Evolutionary conservation across 371 early-diverging fungal genomes (phyloP).

Genomic region (Mortierella sp.): DNA sequence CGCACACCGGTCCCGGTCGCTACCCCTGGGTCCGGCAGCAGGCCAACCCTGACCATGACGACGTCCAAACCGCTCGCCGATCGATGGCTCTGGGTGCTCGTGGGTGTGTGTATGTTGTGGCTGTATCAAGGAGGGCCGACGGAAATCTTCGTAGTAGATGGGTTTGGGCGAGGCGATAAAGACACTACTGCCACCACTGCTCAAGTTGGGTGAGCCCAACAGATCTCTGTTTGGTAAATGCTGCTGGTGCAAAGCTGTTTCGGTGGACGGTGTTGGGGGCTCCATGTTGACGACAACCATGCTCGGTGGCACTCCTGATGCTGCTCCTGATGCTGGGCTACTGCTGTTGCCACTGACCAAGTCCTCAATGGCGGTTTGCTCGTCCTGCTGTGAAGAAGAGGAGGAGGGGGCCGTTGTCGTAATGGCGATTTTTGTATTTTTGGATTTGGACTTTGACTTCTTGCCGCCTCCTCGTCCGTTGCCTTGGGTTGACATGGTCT

Average conservation of each 20-base stretch:
- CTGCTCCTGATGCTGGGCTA: neutral
- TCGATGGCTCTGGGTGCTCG: constrained; percentile 21
- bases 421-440: neutral
- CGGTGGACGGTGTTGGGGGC: constrained; percentile 13
- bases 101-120: constrained; percentile 6
- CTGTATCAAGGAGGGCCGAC: neutral
- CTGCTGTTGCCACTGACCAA: neutral
- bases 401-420: neutral
- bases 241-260: neutral
- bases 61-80: constrained; percentile 50
- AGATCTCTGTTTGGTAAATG: neutral
- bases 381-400: neutral
- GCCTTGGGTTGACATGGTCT: constrained; percentile 1
- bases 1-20: constrained; percentile 10
- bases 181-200: neutral
- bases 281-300: constrained; percentile 10
- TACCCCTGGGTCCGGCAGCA: no score
- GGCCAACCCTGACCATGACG: constrained; percentile 53
- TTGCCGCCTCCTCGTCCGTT: constrained; percentile 11
- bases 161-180: neutral
- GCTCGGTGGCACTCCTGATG: neutral
- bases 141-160: neutral
- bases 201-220: neutral
- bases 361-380: neutral
- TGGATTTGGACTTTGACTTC: constrained; percentile 2